Percentiles rank a stretch among this genome's conserved stretches.
These are phyloP conservation scores for Phoma sp. DNA, from an alignment of 2,329 filamentous ascomycete species.

Conservation along the genomic window DNA sequence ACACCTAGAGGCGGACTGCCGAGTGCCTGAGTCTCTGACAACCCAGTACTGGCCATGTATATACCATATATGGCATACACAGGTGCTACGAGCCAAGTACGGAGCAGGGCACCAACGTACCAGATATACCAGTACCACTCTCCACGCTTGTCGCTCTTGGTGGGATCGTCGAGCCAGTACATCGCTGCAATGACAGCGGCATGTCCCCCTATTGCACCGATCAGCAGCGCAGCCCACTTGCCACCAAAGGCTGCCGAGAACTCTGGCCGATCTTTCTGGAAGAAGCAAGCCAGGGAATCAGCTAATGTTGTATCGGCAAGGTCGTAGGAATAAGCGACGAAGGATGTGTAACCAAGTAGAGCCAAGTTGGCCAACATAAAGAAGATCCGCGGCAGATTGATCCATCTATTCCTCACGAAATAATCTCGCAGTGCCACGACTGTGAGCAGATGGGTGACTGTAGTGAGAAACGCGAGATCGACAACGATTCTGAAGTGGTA, in stretches of 20 bases:
- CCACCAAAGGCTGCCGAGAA: constrained; percentile 33
- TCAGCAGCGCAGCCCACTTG: constrained; percentile 35
- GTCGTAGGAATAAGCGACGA: constrained; percentile 39
- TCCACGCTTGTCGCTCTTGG: constrained; percentile 16
- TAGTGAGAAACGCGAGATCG: constrained; percentile 40
- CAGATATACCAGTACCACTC: constrained; percentile 29
- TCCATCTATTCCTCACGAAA: constrained; percentile 41
- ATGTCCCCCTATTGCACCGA: constrained; percentile 41
- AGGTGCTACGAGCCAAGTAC: constrained; percentile 42
- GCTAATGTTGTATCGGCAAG: constrained; percentile 26
- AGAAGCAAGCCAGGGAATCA: constrained; percentile 35
- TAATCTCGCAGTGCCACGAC: constrained; percentile 38
- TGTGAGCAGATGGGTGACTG: constrained; percentile 38
- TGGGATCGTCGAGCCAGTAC: constrained; percentile 31
- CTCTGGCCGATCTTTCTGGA: constrained; percentile 27
- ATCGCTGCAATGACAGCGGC: constrained; percentile 38
- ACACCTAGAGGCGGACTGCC: constrained; percentile 26
- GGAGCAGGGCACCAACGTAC: constrained; percentile 30
- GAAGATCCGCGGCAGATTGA: constrained; percentile 40
- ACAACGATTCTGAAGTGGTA: constrained; percentile 41
- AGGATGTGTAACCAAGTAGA: constrained; percentile 38
- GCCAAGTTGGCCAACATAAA: constrained; percentile 42
- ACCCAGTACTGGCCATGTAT: constrained; percentile 29
- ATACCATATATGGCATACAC: constrained; percentile 39
- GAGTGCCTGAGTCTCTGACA: constrained; percentile 35